Evolutionary conservation across 2,329 filamentous ascomycete genomes (phyloP), one percentile per base, ranked within the genome.

Genomic region (Teratosphaeria viscida): DNA sequence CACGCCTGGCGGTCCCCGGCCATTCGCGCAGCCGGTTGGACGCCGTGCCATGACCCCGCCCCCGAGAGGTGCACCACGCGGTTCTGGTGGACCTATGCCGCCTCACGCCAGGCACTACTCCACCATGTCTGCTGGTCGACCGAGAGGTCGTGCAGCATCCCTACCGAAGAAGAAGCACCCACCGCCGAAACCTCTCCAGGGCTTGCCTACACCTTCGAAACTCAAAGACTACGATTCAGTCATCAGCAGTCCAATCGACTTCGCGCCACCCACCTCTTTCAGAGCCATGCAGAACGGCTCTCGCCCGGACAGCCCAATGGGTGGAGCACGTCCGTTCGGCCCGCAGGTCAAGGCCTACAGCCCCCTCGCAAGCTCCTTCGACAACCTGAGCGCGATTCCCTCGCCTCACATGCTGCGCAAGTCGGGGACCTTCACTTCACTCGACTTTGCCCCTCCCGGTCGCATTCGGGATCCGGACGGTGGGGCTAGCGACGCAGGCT

Each of bases 31-130:
- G 73, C 90, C 90, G 11, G 83, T 95, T 16, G 86, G 85, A 63
- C 89, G 92, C 67, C 89, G 92, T 69, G 92, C 92, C 57, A 96
- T 97, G 92, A 97, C 92, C 23, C 92, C 92, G 57, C 92, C 92
- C 19, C 92, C 92, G 65, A 81, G 82, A 59, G 84, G 82, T 61
- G 83, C 84, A 56, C 73, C 75, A 54, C 79, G 81, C 66, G 73
- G 70, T 56, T 74, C 77, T 59, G 32, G 27, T 47, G 65, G 64
- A 49, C 67, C 66, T 77, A 26, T 32, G 26, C 53, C 53, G 6
- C 27, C 55, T 39, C 79, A 58, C 66, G 71, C 55, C 29, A 70
- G 74, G 59, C 75, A 76, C n/a, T 84, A 83, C 56, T 78, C 63
- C 5, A 70, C 70, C n/a, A 62, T 66, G 62, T 70, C 70, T 54